Evolutionary conservation across 305 asterid genomes (phyloP).

Genomic region (Fraxinus dipetala): DNA sequence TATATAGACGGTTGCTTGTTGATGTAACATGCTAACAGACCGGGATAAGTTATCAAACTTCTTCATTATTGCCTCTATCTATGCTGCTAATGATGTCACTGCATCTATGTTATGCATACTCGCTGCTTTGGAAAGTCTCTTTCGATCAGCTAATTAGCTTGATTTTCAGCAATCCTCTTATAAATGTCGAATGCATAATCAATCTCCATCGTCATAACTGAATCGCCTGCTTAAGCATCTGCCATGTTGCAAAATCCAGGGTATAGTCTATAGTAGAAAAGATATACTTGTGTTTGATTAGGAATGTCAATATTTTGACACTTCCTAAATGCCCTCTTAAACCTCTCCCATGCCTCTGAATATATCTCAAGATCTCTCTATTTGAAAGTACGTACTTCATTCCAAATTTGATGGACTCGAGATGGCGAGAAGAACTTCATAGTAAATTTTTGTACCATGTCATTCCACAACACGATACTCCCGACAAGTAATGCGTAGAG

Average conservation of each 20-base stretch:
- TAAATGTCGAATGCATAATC: not conserved
- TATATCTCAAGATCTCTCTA: too few species aligned
- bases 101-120: not conserved
- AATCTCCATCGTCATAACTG: not conserved
- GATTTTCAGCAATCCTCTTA: not conserved
- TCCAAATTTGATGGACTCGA: too few species aligned
- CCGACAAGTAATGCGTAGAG: too few species aligned
- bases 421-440: too few species aligned
- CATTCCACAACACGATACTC: too few species aligned
- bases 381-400: too few species aligned
- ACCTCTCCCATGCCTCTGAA: too few species aligned
- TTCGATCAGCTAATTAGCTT: not conserved
- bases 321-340: not conserved
- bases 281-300: not conserved
- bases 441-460: too few species aligned
- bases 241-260: not conserved
- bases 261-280: not conserved
- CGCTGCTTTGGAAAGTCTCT: not conserved
- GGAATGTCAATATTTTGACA: not conserved
- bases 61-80: not conserved
- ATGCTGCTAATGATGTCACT: not conserved
- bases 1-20: not conserved
- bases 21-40: not conserved
- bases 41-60: not conserved
- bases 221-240: not conserved